Evolutionary conservation across 23 red algal genomes (phyloP).

Genomic region (Gracilaria gracilis): DNA sequence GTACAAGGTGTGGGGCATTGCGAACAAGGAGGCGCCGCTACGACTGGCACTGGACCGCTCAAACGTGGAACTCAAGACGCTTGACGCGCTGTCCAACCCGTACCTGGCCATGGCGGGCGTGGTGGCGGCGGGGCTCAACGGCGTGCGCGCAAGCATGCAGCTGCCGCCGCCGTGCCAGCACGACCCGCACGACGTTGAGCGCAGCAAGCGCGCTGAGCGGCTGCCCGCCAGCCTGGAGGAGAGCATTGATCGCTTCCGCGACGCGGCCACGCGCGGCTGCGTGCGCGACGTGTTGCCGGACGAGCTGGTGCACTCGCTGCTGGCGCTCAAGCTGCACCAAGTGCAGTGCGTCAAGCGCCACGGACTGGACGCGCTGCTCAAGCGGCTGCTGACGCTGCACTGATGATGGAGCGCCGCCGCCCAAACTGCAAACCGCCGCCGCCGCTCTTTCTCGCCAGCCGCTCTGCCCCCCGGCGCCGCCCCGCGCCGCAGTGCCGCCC

Average conservation of each 20-base stretch:
- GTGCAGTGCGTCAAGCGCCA: neutral
- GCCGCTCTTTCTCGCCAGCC: no score
- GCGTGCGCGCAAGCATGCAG: neutral
- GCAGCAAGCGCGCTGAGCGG: neutral
- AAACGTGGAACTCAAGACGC: constrained; percentile 55
- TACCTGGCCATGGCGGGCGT: constrained; percentile 49
- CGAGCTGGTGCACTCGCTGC: constrained; percentile 38
- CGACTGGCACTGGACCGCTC: constrained; percentile 37
- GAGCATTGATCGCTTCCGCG: constrained; percentile 48
- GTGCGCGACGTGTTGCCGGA: constrained; percentile 20
- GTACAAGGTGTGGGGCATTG: constrained; percentile 66
- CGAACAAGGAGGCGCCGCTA: constrained; percentile 58
- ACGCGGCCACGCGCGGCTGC: neutral
- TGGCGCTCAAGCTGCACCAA: neutral
- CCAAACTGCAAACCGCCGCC: no score
- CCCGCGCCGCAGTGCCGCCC: no score
- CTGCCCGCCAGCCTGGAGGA: constrained; percentile 30
- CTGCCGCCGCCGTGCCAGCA: constrained; percentile 37
- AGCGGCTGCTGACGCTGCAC: constrained; percentile 34
- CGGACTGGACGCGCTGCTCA: constrained; percentile 2
- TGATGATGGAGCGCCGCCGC: no score
- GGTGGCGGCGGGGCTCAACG: constrained; percentile 36
- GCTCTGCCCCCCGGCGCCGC: no score
- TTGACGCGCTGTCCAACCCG: constrained; percentile 42
- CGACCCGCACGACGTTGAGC: constrained; percentile 28